Base-by-base conservation (phyloP, 2,329 filamentous ascomycete genomes). In the Magnaporthiopsis incrustans region DNA sequence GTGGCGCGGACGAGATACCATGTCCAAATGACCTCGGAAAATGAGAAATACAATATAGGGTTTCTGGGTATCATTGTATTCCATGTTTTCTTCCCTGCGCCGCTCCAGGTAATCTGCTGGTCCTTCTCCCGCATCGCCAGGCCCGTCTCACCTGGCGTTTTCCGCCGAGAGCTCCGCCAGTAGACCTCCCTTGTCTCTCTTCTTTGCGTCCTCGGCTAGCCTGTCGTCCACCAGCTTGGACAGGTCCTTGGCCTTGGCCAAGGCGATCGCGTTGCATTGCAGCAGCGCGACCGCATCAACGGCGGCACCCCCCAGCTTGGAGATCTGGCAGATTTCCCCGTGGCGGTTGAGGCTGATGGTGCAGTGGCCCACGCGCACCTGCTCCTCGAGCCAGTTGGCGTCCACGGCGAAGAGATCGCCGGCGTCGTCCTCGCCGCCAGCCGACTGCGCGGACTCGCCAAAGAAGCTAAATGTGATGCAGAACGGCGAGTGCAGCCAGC, bases 381-480 rank as follows among this genome's bases (percentile, higher is more conserved):
- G 89, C 77, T 95, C 91, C 77, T 95, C 91, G 56, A 90, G 75
- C 74, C 86, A 80, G 58, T 82, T 89, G 3, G 90, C 83, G 74
- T 95, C 91, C n/a, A 91, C 73, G 63, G 93, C 72, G 58, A 90
- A 83, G 18, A 88, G 82, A 68, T 90, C 88, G 6, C 87, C 90
- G 50, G 88, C 85, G 35, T 89, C 82, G 7, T 53, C 44, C 5
- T 53, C 44, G 44, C 44, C 44, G 18, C 44, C 44, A n/a, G 18
- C 18, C 8, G 44, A n/a, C 44, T 53, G 44, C 44, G 7, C 22
- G 22, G 44, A 10, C 18, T 53, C 44, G 72, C 85, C 81, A 76
- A 90, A 97, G 73, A 92, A 94, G 70, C 87, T 91, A 76, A 96
- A 96, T 0, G 92, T 96, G 59, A 97, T 83, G 73, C 93, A 96